A percentile compares a stretch with the other conserved stretches of the same genome.
phyloP scores from a whole-genome alignment of 768 basidiomycete species.

The Psilocybe tampanensis region DNA sequence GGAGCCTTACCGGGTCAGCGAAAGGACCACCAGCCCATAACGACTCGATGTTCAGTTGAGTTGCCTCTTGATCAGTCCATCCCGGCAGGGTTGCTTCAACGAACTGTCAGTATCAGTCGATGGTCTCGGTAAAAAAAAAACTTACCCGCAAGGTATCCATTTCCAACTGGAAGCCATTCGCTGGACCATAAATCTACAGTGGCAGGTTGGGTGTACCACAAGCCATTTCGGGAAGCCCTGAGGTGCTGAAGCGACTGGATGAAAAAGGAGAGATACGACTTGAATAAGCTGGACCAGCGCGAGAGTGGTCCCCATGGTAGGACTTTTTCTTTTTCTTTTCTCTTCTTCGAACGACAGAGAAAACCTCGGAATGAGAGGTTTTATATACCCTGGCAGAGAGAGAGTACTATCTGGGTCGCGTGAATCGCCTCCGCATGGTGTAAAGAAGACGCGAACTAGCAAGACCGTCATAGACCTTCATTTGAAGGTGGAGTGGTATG shows the following conservation, averaged over 20 bases:
- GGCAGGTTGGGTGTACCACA: constrained; percentile 62
- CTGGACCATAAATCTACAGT: constrained; percentile 53
- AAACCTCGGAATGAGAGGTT: neutral
- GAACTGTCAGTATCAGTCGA: neutral
- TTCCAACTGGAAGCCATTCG: constrained; percentile 71
- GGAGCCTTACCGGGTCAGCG: constrained; percentile 52
- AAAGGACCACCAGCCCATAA: constrained; percentile 80
- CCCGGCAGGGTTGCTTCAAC: constrained; percentile 65
- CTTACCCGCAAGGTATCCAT: constrained; percentile 69
- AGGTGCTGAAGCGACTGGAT: constrained; percentile 13
- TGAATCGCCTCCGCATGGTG: neutral
- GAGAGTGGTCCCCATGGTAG: constrained; percentile 12
- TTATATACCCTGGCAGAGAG: neutral
- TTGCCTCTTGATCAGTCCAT: constrained; percentile 58
- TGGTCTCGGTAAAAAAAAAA: neutral
- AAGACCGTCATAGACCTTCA: neutral
- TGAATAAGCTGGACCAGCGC: constrained; percentile 11
- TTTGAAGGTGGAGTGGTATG: too few species aligned
- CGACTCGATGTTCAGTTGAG: constrained; percentile 75
- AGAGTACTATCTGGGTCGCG: neutral
- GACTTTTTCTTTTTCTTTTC: too few species aligned
- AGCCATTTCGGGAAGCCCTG: constrained; percentile 66
- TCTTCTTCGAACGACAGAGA: constrained; percentile 1
- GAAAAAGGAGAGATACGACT: constrained; percentile 11
- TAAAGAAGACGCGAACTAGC: too few species aligned